Evolutionary conservation across 352 stramenopile genomes (phyloP).

Genomic region (Pythium sukuiense): DNA sequence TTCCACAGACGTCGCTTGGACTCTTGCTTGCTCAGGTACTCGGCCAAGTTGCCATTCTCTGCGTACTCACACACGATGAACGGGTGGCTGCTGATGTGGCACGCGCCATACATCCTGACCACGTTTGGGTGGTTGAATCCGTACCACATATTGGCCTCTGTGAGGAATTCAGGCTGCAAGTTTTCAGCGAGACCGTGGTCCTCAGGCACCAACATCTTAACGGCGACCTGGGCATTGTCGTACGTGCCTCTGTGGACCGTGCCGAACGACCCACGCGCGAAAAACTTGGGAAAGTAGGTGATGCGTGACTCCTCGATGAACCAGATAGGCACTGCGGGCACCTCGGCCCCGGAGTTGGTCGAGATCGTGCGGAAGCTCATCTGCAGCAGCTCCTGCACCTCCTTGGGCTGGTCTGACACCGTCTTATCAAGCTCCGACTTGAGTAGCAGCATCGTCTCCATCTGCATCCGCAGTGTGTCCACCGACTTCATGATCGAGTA

Average conservation of each 20-base stretch:
- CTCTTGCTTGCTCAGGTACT: conserved; percentile 22
- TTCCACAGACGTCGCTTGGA: conserved; percentile 30
- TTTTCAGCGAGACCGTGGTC: too few species aligned
- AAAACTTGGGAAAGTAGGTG: neutral
- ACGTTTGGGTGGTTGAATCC: conserved; percentile 85
- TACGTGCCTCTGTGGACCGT: conserved; percentile 2
- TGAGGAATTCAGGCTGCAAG: neutral
- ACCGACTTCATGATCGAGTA: too few species aligned
- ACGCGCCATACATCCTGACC: conserved; percentile 63
- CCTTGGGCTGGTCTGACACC: neutral
- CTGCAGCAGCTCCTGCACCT: neutral
- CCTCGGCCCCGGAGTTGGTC: too few species aligned
- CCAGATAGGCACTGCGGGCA: conserved; percentile 9
- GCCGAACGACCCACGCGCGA: conserved; percentile 1
- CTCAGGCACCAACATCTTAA: conserved; percentile 22
- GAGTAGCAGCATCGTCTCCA: neutral
- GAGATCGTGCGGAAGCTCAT: too few species aligned
- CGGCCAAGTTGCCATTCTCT: conserved; percentile 24
- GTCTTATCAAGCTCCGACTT: too few species aligned
- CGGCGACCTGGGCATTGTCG: neutral
- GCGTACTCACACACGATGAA: conserved; percentile 36
- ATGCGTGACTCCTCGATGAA: conserved; percentile 6
- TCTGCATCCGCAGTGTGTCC: neutral
- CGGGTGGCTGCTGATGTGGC: conserved; percentile 16
- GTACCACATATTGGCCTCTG: conserved; percentile 65